Evolutionary conservation across 768 basidiomycete genomes (phyloP), one percentile per base, ranked within the genome.

Genomic region (Mycena galericulata): DNA sequence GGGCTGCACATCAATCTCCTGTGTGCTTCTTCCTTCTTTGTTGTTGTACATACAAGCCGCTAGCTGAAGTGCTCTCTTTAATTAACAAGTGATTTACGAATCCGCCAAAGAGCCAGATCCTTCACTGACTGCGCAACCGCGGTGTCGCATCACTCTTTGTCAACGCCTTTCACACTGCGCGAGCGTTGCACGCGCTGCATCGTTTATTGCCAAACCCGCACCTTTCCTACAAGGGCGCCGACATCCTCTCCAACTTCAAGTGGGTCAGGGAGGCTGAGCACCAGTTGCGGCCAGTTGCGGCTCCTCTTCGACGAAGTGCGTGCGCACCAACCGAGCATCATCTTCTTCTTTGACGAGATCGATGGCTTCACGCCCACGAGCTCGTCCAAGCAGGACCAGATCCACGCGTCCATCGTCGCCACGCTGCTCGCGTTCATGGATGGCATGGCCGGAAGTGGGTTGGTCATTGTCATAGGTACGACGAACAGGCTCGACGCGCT

Each of bases 311-410:
- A 99, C 71, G 97, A 99, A 83, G 98, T 98, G 1, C 88, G 90
- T 54, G 90, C 91, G 58, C 92, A 89, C 57, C 97, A 98, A 75
- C 97, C 98, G 0, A 93, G 92, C 71, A 99, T 99, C 79, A 99
- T 99, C 76, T 99, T n/a, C n/a, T n/a, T 99, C 83, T 99, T 99
- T 78, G 98, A 99, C 76, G 98, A 99, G 81, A 99, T 99, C 72
- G 98, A 99, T 76, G 98, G 97, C 71, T 89, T 99, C 22, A 98
- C 98, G 15, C 98, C 98, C 2, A 97, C 99, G 2, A 92, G 98
- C 50, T 97, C 96, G n/a, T 94, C 95, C 20, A 98, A 99, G 76
- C 98, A 98, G 75, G 98, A 99, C 77, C 97, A 99, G 79, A 98
- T 99, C 62, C 98, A 99, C 76, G 98, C 98, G 1, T 96, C 94